Evolutionary conservation across 1,284 basidiomycete genomes (phyloP).

Genomic region (Golubevia pallescens): DNA sequence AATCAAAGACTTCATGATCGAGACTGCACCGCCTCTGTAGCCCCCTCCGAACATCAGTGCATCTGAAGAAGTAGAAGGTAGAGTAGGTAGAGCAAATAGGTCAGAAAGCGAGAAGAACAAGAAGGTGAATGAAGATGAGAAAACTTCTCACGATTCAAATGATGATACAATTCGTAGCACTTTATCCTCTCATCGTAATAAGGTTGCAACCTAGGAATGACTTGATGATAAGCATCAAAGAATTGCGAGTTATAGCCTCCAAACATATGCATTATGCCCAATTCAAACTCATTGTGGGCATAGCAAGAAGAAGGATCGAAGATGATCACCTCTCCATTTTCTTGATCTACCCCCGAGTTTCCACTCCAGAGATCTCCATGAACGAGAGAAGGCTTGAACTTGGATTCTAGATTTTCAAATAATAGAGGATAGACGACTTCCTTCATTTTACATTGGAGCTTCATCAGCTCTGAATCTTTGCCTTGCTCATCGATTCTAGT

Average conservation of each 20-base stretch:
- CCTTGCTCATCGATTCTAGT: slow-evolving; percentile 4
- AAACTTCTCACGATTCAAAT: slow-evolving; percentile 13
- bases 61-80: slow-evolving; percentile 3
- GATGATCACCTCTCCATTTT: slow-evolving; percentile 15
- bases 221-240: slow-evolving; percentile 14
- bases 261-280: slow-evolving; percentile 21
- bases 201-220: slow-evolving; percentile 17
- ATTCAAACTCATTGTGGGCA: slow-evolving; percentile 16
- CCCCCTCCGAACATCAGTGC: slow-evolving; percentile 16
- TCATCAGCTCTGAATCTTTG: slow-evolving; percentile 10
- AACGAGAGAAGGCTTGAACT: slow-evolving; percentile 14
- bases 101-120: neutral
- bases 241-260: slow-evolving; percentile 14
- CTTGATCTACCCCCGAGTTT: slow-evolving; percentile 11
- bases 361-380: slow-evolving; percentile 24
- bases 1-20: slow-evolving; percentile 14
- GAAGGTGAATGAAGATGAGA: neutral
- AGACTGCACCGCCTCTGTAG: slow-evolving; percentile 10
- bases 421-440: slow-evolving; percentile 16
- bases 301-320: slow-evolving; percentile 13
- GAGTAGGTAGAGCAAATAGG: neutral
- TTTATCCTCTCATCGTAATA: slow-evolving; percentile 15
- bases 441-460: slow-evolving; percentile 11
- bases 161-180: slow-evolving; percentile 20
- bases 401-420: slow-evolving; percentile 8